phyloP scores from a whole-genome alignment of 1,284 basidiomycete genomes.

The Macrocystidia cucumis region DNA sequence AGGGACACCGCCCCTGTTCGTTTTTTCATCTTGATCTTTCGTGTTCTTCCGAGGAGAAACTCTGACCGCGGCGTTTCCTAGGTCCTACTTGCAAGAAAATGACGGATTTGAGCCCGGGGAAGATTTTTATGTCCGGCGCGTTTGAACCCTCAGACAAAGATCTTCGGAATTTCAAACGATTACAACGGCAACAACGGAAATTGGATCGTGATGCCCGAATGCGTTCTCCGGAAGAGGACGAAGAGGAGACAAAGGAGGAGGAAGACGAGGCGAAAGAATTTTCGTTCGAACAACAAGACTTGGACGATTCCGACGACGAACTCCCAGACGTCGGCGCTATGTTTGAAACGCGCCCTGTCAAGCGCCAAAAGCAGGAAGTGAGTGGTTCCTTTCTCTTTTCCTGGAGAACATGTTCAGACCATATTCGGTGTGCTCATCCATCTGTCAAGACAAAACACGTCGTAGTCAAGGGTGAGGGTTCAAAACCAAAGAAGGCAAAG shows the following conservation, averaged over 20 bases:
- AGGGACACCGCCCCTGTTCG: conserved; percentile 52
- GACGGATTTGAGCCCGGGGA: conserved; percentile 37
- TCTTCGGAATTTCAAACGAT: conserved; percentile 20
- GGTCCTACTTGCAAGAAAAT: conserved; percentile 55
- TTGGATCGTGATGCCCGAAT: conserved; percentile 8
- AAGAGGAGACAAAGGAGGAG: too few relatives aligned
- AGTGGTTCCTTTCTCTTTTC: conserved; percentile 6
- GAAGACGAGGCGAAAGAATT: too few relatives aligned
- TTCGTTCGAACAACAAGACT: conserved; percentile 18
- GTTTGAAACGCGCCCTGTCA: conserved; percentile 16
- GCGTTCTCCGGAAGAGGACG: conserved; percentile 16
- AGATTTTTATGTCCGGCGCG: conserved; percentile 44
- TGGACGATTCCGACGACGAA: conserved; percentile 38
- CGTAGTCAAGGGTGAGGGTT: conserved; percentile 13
- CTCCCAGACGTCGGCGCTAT: conserved; percentile 36
- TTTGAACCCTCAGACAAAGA: conserved; percentile 49
- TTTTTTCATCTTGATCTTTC: conserved; percentile 5
- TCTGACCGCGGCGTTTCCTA: conserved; percentile 12
- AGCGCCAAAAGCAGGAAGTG: conserved; percentile 16
- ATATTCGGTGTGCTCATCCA: too few relatives aligned
- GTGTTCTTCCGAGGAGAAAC: neutral
- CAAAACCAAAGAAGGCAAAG: conserved; percentile 12
- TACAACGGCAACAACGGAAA: conserved; percentile 14
- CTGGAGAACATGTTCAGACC: too few relatives aligned
- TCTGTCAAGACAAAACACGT: too few relatives aligned